phyloP scores from a whole-genome alignment of 208 protist genomes.

The Trypanosoma theileri region DNA sequence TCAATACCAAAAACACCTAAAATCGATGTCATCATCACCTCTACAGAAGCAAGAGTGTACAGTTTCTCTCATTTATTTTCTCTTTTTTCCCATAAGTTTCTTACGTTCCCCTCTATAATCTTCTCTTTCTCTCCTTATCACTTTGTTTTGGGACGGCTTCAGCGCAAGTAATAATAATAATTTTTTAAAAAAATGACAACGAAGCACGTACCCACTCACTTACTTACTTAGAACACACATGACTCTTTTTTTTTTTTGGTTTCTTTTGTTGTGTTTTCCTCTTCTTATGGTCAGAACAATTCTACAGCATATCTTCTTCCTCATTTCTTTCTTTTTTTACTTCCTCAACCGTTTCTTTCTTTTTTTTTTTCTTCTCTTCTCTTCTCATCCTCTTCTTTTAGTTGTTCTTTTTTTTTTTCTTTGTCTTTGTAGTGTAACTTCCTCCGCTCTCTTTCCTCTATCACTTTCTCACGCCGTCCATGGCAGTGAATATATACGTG shows the following conservation, averaged over 20 bases:
- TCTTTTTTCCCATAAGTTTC: neutral
- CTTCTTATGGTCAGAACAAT: neutral
- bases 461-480: neutral
- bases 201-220: neutral
- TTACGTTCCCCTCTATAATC: neutral
- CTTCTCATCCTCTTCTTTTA: too few relatives aligned
- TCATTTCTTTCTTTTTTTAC: neutral
- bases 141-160: constrained; percentile 1
- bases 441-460: constrained; percentile 11
- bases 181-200: neutral
- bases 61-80: too few relatives aligned
- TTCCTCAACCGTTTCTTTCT: too few relatives aligned
- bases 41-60: too few relatives aligned
- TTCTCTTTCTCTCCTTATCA: constrained; percentile 5
- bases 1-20: too few relatives aligned
- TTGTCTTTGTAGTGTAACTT: constrained; percentile 1
- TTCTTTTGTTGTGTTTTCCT: constrained; percentile 15
- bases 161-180: too few relatives aligned
- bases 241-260: constrained; percentile 21
- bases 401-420: neutral
- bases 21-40: too few relatives aligned
- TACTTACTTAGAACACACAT: constrained; percentile 10
- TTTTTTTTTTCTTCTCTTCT: too few relatives aligned
- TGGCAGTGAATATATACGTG: neutral
- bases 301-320: neutral